Evolutionary conservation across 805 yeast species (phyloP).

Genomic region (Cyberlindnera sargentensis): DNA sequence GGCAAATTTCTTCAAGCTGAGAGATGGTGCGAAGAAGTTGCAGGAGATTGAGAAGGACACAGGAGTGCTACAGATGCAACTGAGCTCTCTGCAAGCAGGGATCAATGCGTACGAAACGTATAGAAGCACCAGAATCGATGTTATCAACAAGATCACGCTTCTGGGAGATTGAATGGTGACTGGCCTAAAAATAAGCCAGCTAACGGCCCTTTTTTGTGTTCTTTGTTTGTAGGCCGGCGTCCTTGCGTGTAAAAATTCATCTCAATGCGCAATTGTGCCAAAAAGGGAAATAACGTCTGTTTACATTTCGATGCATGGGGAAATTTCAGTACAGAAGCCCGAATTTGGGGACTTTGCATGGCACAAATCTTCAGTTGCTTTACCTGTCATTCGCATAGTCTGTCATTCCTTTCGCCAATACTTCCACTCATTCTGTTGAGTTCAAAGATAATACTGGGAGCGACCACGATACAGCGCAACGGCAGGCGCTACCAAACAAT

Average conservation of each 20-base stretch:
- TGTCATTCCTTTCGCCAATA: too few species aligned
- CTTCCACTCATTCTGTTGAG: too few species aligned
- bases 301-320: constrained; percentile 1
- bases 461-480: too few species aligned
- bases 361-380: not conserved
- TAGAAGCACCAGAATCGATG: constrained; percentile 8
- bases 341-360: not conserved
- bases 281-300: not conserved
- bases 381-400: too few species aligned
- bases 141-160: constrained; percentile 13
- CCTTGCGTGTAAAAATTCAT: not conserved
- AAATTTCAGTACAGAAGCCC: not conserved
- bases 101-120: constrained; percentile 12
- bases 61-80: constrained; percentile 8
- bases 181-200: too few species aligned
- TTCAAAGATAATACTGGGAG: too few species aligned
- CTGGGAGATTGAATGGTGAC: constrained; percentile 5
- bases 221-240: too few species aligned
- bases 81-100: constrained; percentile 11
- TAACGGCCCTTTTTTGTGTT: too few species aligned
- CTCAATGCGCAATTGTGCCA: not conserved
- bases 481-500: too few species aligned
- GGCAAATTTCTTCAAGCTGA: constrained; percentile 8
- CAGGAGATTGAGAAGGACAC: constrained; percentile 8
- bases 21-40: constrained; percentile 5